phyloP scores from a whole-genome alignment of 139 green algal species.

The Pleodorina starrii region DNA sequence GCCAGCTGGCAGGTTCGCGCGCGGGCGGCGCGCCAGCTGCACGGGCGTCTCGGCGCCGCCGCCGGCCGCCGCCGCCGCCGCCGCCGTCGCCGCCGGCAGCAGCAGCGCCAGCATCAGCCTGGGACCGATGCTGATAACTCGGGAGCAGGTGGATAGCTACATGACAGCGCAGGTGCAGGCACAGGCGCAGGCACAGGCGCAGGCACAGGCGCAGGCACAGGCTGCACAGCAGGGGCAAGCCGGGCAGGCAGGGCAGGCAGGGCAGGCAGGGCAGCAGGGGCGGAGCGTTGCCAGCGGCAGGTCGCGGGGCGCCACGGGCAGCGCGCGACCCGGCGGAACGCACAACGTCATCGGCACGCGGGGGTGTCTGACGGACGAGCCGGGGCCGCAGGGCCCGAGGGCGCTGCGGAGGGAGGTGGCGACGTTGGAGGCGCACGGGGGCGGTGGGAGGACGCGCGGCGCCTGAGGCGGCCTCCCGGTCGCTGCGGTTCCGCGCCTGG shows the following conservation, averaged over 20 bases:
- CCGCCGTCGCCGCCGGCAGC: background rate
- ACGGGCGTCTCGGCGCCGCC: background rate
- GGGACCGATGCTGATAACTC: constrained; percentile 3
- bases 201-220: background rate
- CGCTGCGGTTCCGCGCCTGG: too few relatives aligned
- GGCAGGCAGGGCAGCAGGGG: background rate
- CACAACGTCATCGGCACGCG: background rate
- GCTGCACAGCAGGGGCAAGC: too few relatives aligned
- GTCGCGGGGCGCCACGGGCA: background rate
- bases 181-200: background rate
- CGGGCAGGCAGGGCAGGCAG: background rate
- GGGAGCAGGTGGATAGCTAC: constrained; percentile 11
- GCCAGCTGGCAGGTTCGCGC: background rate
- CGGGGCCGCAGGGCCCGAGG: background rate
- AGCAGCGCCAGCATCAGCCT: background rate
- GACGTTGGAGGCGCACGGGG: background rate
- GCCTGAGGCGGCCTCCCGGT: too few relatives aligned
- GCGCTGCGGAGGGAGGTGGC: background rate
- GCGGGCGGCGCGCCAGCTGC: background rate
- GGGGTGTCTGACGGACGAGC: background rate
- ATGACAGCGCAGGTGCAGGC: background rate
- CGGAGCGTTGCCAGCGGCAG: background rate
- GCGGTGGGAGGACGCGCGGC: background rate
- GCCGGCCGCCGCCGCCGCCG: background rate
- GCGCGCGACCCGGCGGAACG: background rate